Base-by-base conservation (phyloP, 1,139 yeast genomes). In the Geotrichum australiense region DNA sequence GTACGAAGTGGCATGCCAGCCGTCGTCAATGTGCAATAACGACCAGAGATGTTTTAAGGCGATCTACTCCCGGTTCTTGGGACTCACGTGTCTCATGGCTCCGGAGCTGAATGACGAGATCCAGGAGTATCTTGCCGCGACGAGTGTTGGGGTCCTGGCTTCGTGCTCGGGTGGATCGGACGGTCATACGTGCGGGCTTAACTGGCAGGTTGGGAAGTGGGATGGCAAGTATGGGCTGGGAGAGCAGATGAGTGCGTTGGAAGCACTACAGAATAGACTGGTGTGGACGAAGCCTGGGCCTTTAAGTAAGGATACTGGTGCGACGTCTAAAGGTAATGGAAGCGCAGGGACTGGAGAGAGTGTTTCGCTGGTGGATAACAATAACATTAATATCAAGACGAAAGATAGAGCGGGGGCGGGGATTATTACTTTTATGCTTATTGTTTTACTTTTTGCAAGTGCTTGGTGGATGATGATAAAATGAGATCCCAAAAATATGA, bases 21-120 rank as follows among this genome's bases (percentile, higher is more conserved):
- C 70, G 14, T 57, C 69, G 1, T 64, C 63, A 18, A 43, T 45
- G 24, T 89, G 97, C 70, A 79, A 85, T 64, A 82, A 76, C 47
- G 96, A 89, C 70, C 96, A 89, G 68, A 73, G 96, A 53, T 78
- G 93, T 5, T 89, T 89, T 70, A 81, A 84, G 58, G 94, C 91
- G 2, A 82, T 81, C 52, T 76, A 83, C 53, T 64, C 91, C 2
- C 70, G 96, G 55, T 80, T 82, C 57, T 62, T 87, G 51, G 89
- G 86, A 22, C 68, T 78, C 42, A 81, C 42, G 2, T 35, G 39
- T 21, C 28, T 39, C 11, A 24, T 42, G 42, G 42, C 42, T 6
- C 42, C 46, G 2, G 20, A 30, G 16, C 19, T 42, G 35, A 32
- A 30, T 27, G 38, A 32, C 6, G 37, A 36, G 32, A 76, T 85